Base-by-base conservation (phyloP, 2,329 filamentous ascomycete species). In the Acephala macrosclerotiorum region DNA sequence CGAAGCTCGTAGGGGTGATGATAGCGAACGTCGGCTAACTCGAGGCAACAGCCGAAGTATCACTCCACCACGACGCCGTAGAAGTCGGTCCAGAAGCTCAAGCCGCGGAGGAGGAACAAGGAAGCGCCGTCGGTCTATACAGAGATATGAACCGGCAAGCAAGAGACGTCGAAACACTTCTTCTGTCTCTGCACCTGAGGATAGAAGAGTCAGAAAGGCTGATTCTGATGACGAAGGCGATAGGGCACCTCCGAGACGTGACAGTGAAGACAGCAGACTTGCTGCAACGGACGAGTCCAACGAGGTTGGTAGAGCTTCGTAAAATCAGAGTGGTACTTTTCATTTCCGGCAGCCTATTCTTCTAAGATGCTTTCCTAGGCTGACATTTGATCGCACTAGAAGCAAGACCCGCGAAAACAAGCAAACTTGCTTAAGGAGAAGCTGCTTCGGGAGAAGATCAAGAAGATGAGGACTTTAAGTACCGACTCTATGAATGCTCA, bases 381-480 rank as follows among this genome's bases (percentile, higher is more conserved):
- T 80, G 77, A 81, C 77, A 68, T 75, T 64, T 73, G 72, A 70
- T 74, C 63, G 66, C 74, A 66, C 66, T 72, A 75, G 75, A 75
- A 67, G 64, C 76, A 79, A 74, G 78, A 77, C 61, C 76, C 77
- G 57, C 79, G 80, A 67, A 79, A 79, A 68, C 74, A 78, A 70
- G 79, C 81, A 65, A 84, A 78, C 69, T 79, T 83, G 71, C 75
- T 81, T 66, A 79, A 81, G 67, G 83, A 86, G 74, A 82, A 79
- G 72, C 78, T 85, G 72, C 76, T 85, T n/a, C 81, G 80, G 75
- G 83, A 85, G 70, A 81, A 79, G 75, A 84, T 86, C 70, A 84
- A 83, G 78, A 82, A 84, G 80, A 84, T 84, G 82, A 84, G 83
- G 80, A 81, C 79, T 77, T 82, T 80, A 73, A 82, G 78, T 76